Base-by-base conservation (phyloP, 129 eudicot genomes). In the Flaveria trinervia region DNA sequence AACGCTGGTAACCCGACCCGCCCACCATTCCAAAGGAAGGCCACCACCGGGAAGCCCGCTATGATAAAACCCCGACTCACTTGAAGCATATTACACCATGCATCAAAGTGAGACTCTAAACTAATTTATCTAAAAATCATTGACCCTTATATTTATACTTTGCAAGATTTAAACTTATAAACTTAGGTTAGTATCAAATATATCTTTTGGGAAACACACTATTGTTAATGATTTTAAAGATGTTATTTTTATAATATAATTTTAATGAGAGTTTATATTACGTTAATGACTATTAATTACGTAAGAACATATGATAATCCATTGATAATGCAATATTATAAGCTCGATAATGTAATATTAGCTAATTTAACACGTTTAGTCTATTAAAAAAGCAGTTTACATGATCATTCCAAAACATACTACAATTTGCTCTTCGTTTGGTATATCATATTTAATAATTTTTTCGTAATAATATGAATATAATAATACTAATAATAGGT, bases 401-500 rank as follows among this genome's bases (percentile, higher is more conserved):
- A 6, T 23, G 9, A 41, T 61, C 14, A 11, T 14, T 61, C 68
- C 18, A 61, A 26, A 61, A 25, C 43, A 61, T 14, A 18, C 68
- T 14, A 18, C 68, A 61, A 26, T 25, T 26, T 65, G 44, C 33
- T 33, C 59, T 30, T 62, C 10, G 14, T 33, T 65, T 30, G 70
- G 48, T 28, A 11, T 7, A 45, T 45, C 49, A 11, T 45, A 9
- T 45, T 0, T 4, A 33, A 33, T 33, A 33, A 2, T 33, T 22
- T 20, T 1, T 13, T 49, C 4, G 5, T 49, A 11, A 11, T 49
- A 49, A 49, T 49, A 49, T 13, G n/a, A 26, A 26, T 61, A 61
- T 23, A 61, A 61, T 68, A 43, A 41, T 20, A 45, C 5, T 68
- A 68, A 39, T 54, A 52, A 20, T 77, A 14, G 70, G 76, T 68